Evolutionary conservation across 176 grass and related monocot species (phyloP).

Genomic region (Calamus simplicifolius): DNA sequence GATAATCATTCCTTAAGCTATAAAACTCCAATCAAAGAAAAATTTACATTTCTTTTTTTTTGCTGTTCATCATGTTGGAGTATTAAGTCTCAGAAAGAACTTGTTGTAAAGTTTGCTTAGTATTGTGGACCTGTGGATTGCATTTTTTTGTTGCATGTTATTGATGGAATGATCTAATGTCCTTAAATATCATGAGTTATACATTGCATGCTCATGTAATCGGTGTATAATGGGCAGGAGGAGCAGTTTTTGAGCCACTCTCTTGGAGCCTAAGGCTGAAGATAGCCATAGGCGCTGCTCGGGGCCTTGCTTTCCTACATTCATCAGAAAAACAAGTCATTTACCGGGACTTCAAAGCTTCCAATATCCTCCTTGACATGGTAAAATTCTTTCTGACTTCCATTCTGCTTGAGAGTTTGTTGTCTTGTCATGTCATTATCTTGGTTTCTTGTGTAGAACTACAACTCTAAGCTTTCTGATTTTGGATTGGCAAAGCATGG

Average conservation of each 20-base stretch:
- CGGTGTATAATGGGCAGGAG: conserved; percentile 1
- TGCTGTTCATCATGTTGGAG: no score
- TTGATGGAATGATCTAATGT: no score
- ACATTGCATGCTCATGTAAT: no score
- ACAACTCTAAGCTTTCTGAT: conserved; percentile 17
- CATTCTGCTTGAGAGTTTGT: background rate
- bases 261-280: conserved; percentile 12
- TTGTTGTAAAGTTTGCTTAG: no score
- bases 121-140: no score
- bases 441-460: conserved; percentile 10
- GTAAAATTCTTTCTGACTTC: background rate
- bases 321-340: conserved; percentile 17
- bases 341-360: conserved; percentile 21
- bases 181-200: no score
- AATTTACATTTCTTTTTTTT: no score
- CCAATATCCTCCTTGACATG: conserved; percentile 14
- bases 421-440: background rate
- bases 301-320: conserved; percentile 19
- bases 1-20: no score
- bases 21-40: no score
- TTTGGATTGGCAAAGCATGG: conserved; percentile 16
- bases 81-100: no score
- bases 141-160: no score
- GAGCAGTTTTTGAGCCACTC: conserved; percentile 8
- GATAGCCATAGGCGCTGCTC: conserved; percentile 9